These are phyloP conservation scores for Raphanus raphanistrum DNA, from an alignment of 345 rosid genomes.

Conservation along the genomic window DNA sequence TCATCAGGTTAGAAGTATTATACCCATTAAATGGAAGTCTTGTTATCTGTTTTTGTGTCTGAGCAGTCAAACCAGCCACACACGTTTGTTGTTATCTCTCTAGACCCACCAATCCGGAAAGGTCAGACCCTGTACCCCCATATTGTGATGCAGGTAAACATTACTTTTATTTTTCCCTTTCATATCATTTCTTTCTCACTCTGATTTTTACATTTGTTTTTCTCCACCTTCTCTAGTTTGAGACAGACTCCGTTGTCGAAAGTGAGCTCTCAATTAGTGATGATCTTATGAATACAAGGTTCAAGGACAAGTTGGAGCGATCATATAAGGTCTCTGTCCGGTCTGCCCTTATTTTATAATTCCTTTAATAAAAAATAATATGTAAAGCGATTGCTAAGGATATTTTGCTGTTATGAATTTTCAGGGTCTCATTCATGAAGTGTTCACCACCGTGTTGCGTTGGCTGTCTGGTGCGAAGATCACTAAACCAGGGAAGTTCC, in stretches of 20 bases:
- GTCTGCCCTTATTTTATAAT: not conserved
- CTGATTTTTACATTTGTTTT: not conserved
- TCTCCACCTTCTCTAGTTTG: constrained; percentile 56
- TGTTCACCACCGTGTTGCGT: constrained; percentile 84
- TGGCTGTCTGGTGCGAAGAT: constrained; percentile 93
- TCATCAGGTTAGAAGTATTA: not conserved
- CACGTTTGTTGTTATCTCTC: constrained; percentile 86
- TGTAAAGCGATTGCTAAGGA: constrained; percentile 16
- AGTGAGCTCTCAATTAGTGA: constrained; percentile 63
- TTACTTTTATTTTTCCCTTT: not conserved
- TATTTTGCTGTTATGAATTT: not conserved
- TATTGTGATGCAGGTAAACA: constrained; percentile 83
- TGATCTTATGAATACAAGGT: constrained; percentile 75
- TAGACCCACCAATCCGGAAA: constrained; percentile 97
- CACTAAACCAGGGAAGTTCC: constrained; percentile 96
- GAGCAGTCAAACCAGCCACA: constrained; percentile 93
- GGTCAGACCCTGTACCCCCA: constrained; percentile 98
- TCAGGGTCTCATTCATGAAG: constrained; percentile 95
- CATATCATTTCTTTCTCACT: not conserved
- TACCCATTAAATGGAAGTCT: not conserved
- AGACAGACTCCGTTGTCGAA: constrained; percentile 71
- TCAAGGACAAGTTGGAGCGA: constrained; percentile 81
- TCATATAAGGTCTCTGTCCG: constrained; percentile 66
- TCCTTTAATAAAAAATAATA: not conserved
- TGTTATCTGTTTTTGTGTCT: constrained; percentile 27